Percentiles rank a stretch among this genome's conserved stretches.
These are phyloP conservation scores for Phytophthora tubulina DNA, from an alignment of 352 stramenopile genomes.

Conservation along the genomic window DNA sequence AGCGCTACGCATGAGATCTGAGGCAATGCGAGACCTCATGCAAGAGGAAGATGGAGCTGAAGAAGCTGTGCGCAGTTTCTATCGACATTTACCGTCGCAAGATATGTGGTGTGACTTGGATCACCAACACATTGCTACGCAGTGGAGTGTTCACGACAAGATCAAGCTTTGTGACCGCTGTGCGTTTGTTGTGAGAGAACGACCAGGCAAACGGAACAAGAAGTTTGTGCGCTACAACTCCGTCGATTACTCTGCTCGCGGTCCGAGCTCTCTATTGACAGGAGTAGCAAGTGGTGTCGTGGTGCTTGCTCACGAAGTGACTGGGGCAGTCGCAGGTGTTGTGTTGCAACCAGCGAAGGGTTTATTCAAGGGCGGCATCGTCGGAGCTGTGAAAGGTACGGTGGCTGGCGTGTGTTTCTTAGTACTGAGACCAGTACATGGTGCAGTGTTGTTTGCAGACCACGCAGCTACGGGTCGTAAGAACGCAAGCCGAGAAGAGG, in stretches of 20 bases:
- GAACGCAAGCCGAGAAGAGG: slow-evolving; percentile 52
- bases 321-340: slow-evolving; percentile 50
- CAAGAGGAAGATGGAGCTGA: slow-evolving; percentile 82
- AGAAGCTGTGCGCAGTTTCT: slow-evolving; percentile 85
- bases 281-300: slow-evolving; percentile 23
- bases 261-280: slow-evolving; percentile 38
- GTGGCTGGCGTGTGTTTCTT: slow-evolving; percentile 35
- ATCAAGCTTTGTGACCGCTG: slow-evolving; percentile 55
- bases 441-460: slow-evolving; percentile 42
- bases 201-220: slow-evolving; percentile 32
- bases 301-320: slow-evolving; percentile 44
- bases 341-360: slow-evolving; percentile 44
- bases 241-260: slow-evolving; percentile 49
- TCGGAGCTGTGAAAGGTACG: slow-evolving; percentile 27
- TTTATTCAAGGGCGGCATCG: slow-evolving; percentile 23
- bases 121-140: slow-evolving; percentile 37
- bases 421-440: slow-evolving; percentile 45
- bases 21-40: slow-evolving; percentile 62
- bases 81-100: slow-evolving; percentile 78
- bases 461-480: slow-evolving; percentile 45
- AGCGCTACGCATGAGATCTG: slow-evolving; percentile 55
- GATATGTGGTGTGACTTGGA: slow-evolving; percentile 80
- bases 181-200: slow-evolving; percentile 35
- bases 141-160: slow-evolving; percentile 42
- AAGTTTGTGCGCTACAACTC: slow-evolving; percentile 43